Base-by-base conservation (phyloP, 495 filamentous ascomycete genomes). In the Lasiosphaeria miniovina region DNA sequence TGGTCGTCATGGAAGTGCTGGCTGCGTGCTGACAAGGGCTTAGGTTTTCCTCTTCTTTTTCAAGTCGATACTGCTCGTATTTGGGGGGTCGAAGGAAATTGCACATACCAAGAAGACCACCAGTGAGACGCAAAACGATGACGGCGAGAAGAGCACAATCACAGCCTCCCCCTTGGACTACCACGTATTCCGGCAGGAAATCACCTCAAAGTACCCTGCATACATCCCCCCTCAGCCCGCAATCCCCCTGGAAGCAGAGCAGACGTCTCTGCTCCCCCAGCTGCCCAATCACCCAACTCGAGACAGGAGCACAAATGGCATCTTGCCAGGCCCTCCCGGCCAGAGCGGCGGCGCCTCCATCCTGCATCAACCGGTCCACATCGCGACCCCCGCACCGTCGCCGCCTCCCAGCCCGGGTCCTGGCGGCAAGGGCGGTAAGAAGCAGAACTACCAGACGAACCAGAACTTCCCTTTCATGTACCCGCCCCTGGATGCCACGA, bases 391-490 rank as follows among this genome's bases (percentile, higher is more conserved):
- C 0, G 93, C 91, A 0, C 94, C 95, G n/a, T 98, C 95, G 5
- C 94, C 94, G 32, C 94, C 94, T 1, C 94, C 94, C 10, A 96
- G 92, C 6, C 95, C 94, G 4, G 89, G 87, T 3, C 86, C 89
- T 4, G 91, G 92, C 41, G 92, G 91, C 4, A 98, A 98, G 71
- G 90, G 88, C 49, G 91, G 88, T 14, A 98, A 98, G 77, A 98
- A 98, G 67, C 95, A 98, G 62, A 98, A 98, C 59, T 98, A 98
- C 69, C 94, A 98, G 71, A 98, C 94, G 0, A 98, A 98, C 68
- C 94, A 98, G 63, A 93, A 96, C 65, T 98, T 98, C 63, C 94
- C 94, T 0, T 97, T 98, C 65, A 85, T 98, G 76, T 98, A 98
- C 66, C 95, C 94, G 3, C 93, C 94, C 3, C 74, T 95, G 12